Base-by-base conservation (phyloP, 306 rosid genomes). In the Fagus sylvatica region DNA sequence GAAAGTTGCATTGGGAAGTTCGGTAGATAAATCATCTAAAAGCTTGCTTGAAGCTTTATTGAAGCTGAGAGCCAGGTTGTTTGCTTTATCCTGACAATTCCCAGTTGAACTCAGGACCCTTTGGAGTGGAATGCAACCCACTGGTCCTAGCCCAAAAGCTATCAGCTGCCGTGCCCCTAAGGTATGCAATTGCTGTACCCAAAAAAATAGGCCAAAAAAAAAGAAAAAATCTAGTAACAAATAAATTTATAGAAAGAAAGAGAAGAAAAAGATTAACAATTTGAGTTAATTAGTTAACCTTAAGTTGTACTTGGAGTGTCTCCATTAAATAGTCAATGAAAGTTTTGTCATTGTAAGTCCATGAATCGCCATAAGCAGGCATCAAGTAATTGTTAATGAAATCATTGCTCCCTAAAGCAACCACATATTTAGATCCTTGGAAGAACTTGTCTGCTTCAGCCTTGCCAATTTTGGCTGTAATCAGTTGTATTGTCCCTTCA, bases 61-160 rank as follows among this genome's bases (percentile, higher is more conserved):
- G 85, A 95, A 95, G 84, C 80, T 73, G 66, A 90, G 70, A 76
- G 99, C 98, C 57, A 95, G 81, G 30, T 90, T 88, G 85, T 95
- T 95, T 76, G 93, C 60, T 69, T 53, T 86, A 1, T 82, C 91
- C 81, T 86, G 79, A 72, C 99, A 95, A 43, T 53, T 79, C 53
- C 96, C 93, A 12, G 93, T 74, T 13, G 90, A 57, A 77, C 84
- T 93, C 6, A 95, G 88, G 43, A 95, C 97, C 82, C 99, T 91
- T 57, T 91, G 97, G 28, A 94, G 94, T 16, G 97, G 98, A 81
- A 91, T 91, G 83, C 96, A 94, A 6, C 98, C 98, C 98, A 91
- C 90, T 66, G 98, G 98, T 3, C 97, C 97, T 19, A 91, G 78
- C 62, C 98, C 98, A 82, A 94, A 92, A 77, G 91, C 97, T 84